Evolutionary conservation across 441 rosid species (phyloP), one percentile per base, ranked within the genome.

Genomic region (Macaranga tanarius): DNA sequence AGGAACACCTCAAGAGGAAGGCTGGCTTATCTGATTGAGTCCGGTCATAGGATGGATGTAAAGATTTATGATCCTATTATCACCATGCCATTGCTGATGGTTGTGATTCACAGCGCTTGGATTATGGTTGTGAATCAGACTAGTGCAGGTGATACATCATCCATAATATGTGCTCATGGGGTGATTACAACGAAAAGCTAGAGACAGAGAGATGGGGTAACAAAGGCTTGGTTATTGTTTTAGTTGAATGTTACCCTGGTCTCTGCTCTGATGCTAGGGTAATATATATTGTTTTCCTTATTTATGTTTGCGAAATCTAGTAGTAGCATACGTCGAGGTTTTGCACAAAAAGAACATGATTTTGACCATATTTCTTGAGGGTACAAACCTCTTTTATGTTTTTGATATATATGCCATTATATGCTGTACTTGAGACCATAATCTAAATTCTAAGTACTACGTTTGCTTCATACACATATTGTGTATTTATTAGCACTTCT

Each of bases 1-100:
- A 95, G 88, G 72, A 70, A 81, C 99, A 95, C 67, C 95, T 95
- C 23, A 91, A 81, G 90, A 77, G 58, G 62, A 92, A 90, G 83
- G 91, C 98, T 25, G 98, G 96, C 31, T 75, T 91, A 40, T 73
- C 76, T n/a, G 88, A 84, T 55, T 88, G 68, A 89, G 59, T 57
- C 19, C 17, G 25, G 56, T 12, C 1, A 23, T 1, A 45, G n/a
- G 25, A 50, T 47, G 12, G 44, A 17, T 51, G 52, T 40, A 58
- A 22, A 47, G 62, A 25, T 26, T 15, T 45, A 10, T 26, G 7
- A 45, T 57, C 10, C 2, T 44, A 42, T 2, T 16, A 7, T 22
- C 44, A 15, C 2, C 45, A 42, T 67, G 17, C 59, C 11, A 8
- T 42, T 52, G 42, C 56, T 51, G 64, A 20, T 20, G 57, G 17